Conservation (phyloP, 139 green algal genomes). For the Trebouxia sp. region DNA sequence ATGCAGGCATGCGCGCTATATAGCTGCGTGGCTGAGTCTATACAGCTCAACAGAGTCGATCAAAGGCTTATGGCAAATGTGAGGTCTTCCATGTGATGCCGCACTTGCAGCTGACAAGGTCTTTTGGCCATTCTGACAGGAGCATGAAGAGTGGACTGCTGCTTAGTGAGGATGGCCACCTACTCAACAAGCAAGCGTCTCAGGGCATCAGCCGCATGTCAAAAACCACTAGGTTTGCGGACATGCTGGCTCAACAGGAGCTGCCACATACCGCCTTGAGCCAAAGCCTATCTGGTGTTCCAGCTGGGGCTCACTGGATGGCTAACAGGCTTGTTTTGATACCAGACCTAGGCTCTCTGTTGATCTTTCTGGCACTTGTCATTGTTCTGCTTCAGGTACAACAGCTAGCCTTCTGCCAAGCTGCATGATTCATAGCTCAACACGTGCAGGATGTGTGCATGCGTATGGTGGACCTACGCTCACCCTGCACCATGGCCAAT, state of each 20-base stretch:
- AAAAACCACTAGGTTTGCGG: background rate
- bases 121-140: background rate
- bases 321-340: background rate
- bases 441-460: too few relatives aligned
- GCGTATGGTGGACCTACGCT: too few relatives aligned
- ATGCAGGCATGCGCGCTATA: too few relatives aligned
- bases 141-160: background rate
- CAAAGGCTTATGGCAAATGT: too few relatives aligned
- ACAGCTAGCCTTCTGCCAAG: too few relatives aligned
- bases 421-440: too few relatives aligned
- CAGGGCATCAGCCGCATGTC: background rate
- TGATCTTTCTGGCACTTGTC: background rate
- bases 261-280: background rate
- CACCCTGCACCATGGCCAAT: too few relatives aligned
- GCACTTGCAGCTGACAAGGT: too few relatives aligned
- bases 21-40: too few relatives aligned
- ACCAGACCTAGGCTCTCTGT: background rate
- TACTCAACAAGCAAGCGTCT: background rate
- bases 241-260: background rate
- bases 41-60: too few relatives aligned
- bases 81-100: too few relatives aligned
- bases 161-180: background rate
- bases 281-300: background rate
- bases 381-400: background rate
- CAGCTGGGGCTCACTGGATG: conserved; percentile 1